Evolutionary conservation across 208 protist genomes (phyloP), one percentile per base, ranked within the genome.

Genomic region (Lotmaria passim): DNA sequence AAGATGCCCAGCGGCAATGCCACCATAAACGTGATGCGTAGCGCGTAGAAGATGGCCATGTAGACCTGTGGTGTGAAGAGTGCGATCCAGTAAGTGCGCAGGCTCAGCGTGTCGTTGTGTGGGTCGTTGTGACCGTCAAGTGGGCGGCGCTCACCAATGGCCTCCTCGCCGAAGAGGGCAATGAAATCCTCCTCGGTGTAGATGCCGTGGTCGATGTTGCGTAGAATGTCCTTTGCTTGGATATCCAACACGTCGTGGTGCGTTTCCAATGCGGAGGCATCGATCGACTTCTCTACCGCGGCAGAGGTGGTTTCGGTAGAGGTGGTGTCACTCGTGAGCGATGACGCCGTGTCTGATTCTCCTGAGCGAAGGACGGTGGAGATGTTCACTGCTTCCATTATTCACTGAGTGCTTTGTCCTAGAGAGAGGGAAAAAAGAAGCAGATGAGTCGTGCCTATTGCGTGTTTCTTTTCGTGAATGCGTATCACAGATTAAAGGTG

Each of bases 11-110:
- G 50, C 10, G 85, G 85, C 1, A 91, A 68, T 0, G 65, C 82
- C 3, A 81, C 76, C 31, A 91, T 19, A 11, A 88, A 51, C 0
- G 81, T 86, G 43, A 86, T 84, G 50, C 85, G 85, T 7, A 84
- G 61, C 15, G 85, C 75, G 44, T 84, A 67, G 70, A 87, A 81
- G 41, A 84, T 60, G 17, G 66, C 44, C 70, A 79, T 74, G 71
- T 84, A 84, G 11, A 87, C 78, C 30, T 78, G 58, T 1, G 73
- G 73, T 8, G 78, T 79, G 24, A 81, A 79, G 43, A 87, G 57
- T 3, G 73, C 73, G 21, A 75, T 47, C 65, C 65, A 77, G 78
- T 83, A 83, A 10, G 61, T 33, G 17, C 59, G 56, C 30, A 78
- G 64, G 26, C 60, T 66, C 33, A 58, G 48, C 14, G 73, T 67